Percentiles rank a stretch among this genome's conserved stretches.
Conservation (phyloP, 208 protist genomes). For the Phytomonas francai region DNA sequence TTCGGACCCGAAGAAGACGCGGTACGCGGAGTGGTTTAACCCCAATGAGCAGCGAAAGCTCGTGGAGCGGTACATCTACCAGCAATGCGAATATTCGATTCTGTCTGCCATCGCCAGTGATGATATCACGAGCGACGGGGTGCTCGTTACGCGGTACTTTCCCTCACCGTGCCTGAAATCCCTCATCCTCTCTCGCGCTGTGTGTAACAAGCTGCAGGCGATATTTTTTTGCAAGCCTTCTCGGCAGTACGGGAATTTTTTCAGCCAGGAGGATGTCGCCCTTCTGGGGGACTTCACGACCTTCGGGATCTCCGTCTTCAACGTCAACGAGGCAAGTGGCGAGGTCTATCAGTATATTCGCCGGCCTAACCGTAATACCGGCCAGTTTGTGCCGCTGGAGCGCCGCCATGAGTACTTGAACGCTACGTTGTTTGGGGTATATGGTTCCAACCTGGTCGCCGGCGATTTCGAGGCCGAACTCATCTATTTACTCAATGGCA, state of each 20-base stretch:
- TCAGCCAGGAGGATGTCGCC: slow-evolving; percentile 85
- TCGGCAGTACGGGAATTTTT: slow-evolving; percentile 77
- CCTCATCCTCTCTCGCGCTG: slow-evolving; percentile 77
- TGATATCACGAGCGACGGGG: slow-evolving; percentile 89
- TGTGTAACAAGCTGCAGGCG: slow-evolving; percentile 72
- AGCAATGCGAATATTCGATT: slow-evolving; percentile 88
- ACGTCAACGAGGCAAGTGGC: slow-evolving; percentile 69
- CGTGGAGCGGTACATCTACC: slow-evolving; percentile 70
- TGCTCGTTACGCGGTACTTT: slow-evolving; percentile 88
- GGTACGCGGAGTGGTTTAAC: slow-evolving; percentile 62
- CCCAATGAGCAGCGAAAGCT: slow-evolving; percentile 66
- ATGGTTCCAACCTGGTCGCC: slow-evolving; percentile 88
- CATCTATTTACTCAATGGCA: slow-evolving; percentile 69
- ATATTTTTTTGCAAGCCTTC: slow-evolving; percentile 83
- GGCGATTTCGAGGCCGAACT: slow-evolving; percentile 90
- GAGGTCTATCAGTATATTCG: slow-evolving; percentile 87
- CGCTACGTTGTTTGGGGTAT: slow-evolving; percentile 89
- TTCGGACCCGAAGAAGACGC: slow-evolving; percentile 51
- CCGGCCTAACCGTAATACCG: slow-evolving; percentile 61
- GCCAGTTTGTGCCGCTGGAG: slow-evolving; percentile 84
- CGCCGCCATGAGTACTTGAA: slow-evolving; percentile 79
- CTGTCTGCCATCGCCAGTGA: slow-evolving; percentile 82
- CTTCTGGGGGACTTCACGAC: slow-evolving; percentile 82
- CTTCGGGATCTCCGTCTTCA: slow-evolving; percentile 85
- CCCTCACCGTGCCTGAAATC: slow-evolving; percentile 88